Percentiles rank a stretch among this genome's conserved stretches.
phyloP scores from a whole-genome alignment of 1,284 basidiomycete species.

The Naganishia cerealis region DNA sequence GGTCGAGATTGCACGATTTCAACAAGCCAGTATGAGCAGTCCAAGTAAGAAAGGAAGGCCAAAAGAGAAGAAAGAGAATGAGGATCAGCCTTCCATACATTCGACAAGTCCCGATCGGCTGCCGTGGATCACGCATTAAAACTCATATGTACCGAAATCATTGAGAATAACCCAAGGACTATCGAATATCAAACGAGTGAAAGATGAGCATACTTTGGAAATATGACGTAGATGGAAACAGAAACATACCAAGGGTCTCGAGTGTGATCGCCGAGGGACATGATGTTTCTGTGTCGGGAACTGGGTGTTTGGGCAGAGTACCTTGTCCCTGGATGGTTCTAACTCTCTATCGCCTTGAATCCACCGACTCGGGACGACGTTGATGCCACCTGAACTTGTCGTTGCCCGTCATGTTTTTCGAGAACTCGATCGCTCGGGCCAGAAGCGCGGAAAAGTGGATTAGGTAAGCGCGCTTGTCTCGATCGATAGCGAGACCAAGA shows the following conservation, averaged over 20 bases:
- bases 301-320: neutral
- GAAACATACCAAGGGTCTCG: constrained; percentile 78
- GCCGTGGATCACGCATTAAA: constrained; percentile 58
- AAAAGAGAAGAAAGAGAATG: neutral
- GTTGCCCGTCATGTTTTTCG: constrained; percentile 27
- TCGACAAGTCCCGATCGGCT: neutral
- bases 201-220: constrained; percentile 1
- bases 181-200: constrained; percentile 2
- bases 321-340: neutral
- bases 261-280: constrained; percentile 82
- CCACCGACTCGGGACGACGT: neutral
- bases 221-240: constrained; percentile 17
- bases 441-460: constrained; percentile 16
- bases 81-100: neutral
- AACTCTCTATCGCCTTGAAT: neutral
- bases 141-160: constrained; percentile 81
- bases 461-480: constrained; percentile 26
- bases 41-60: neutral
- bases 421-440: constrained; percentile 26
- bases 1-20: neutral
- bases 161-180: constrained; percentile 99
- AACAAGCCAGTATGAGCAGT: neutral
- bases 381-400: constrained; percentile 1
- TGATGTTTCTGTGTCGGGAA: constrained; percentile 37
- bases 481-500: no score